Base-by-base conservation (phyloP, 495 filamentous ascomycete species). In the Neurospora sp. region DNA sequence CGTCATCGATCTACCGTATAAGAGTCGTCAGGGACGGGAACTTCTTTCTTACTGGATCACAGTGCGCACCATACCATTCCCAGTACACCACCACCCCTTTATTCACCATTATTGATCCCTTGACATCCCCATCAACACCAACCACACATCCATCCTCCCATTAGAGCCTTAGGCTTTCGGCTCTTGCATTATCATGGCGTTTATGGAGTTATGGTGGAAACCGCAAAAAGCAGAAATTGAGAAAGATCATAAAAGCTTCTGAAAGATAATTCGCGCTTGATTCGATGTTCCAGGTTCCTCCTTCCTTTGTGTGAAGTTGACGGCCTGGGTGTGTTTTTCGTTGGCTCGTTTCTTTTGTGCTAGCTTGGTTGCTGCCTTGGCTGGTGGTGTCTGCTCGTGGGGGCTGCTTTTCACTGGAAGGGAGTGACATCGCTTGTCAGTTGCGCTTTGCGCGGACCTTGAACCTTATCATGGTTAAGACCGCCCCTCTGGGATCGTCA, bases 111-210 rank as follows among this genome's bases (percentile, higher is more conserved):
- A 59, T 27, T 59, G 47, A 59, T 59, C 10, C 47, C 47, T 59
- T 59, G 47, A 59, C 20, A 59, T 14, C 10, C 47, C 27, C 47
- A 27, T 59, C 45, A 22, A 22, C 45, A 53, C n/a, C 35, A 37
- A 37, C 45, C 45, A 22, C 45, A 9, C 20, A 10, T 10, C n/a
- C 44, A 59, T 59, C 10, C 10, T 27, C 4, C 47, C 20, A 59
- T 27, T 27, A 27, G 0, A 59, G 47, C 47, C 47, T 59, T 59
- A 27, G 9, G 20, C 47, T 59, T 53, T 3, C 10, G 47, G 47
- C 39, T 72, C 70, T 39, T 70, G 73, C 73, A 74, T 74, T 70
- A 68, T 45, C 37, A 41, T 72, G 73, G 73, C 73, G 73, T 74
- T 47, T 38, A 22, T 65, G 73, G 73, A 65, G 73, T 74, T 44